These are phyloP conservation scores for Phytopythium sindhum DNA, from an alignment of 352 stramenopile genomes.

Conservation along the genomic window DNA sequence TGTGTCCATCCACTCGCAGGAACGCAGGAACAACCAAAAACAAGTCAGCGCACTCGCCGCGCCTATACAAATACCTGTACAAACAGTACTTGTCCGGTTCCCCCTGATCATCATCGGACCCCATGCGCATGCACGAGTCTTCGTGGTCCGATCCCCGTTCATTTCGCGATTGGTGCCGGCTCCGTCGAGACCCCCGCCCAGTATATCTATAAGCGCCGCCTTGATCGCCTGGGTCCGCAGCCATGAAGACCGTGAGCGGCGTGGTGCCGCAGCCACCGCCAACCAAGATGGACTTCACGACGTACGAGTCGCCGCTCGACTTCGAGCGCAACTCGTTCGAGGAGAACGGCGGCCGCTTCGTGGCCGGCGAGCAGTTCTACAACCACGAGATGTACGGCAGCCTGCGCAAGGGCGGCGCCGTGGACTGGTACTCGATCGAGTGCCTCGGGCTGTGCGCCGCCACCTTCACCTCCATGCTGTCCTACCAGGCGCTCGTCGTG, in stretches of 20 bases:
- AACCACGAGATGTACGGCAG: slow-evolving; percentile 70
- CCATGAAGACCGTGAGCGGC: slow-evolving; percentile 26
- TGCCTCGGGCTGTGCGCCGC: slow-evolving; percentile 57
- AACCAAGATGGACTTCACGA: slow-evolving; percentile 29
- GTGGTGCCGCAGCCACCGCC: slow-evolving; percentile 27
- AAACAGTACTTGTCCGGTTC: not conserved
- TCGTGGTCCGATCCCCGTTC: slow-evolving; percentile 1
- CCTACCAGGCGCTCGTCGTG: slow-evolving; percentile 51
- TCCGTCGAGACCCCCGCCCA: not conserved
- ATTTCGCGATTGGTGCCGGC: slow-evolving; percentile 5
- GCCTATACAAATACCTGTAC: not conserved
- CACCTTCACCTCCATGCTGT: slow-evolving; percentile 69
- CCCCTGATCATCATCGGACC: no score
- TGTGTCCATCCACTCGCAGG: not conserved
- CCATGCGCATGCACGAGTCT: not conserved
- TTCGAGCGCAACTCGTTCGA: slow-evolving; percentile 36
- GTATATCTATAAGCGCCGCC: not conserved
- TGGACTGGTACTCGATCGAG: slow-evolving; percentile 56
- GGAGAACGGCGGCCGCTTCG: slow-evolving; percentile 38
- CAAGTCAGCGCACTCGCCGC: not conserved
- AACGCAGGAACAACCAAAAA: not conserved
- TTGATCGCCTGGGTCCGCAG: not conserved
- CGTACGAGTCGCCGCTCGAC: slow-evolving; percentile 35
- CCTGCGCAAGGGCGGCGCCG: slow-evolving; percentile 54
- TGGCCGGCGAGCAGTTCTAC: slow-evolving; percentile 69